Evolutionary conservation across 257 asterid genomes (phyloP).

Genomic region (Parsonsia alboflavescens): DNA sequence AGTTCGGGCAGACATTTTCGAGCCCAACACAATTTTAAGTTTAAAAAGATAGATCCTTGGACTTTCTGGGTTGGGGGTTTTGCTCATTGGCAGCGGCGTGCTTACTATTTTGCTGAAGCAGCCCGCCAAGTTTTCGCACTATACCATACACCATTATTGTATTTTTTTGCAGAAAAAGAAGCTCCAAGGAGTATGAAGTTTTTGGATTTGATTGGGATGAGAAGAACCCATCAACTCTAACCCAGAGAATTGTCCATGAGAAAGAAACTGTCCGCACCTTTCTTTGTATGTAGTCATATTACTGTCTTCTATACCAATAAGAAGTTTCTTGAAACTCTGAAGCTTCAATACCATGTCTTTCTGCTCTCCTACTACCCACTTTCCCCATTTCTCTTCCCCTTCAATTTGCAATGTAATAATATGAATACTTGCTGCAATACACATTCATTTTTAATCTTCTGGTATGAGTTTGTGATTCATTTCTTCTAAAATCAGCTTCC

Average conservation of each 20-base stretch:
- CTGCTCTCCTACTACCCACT: neutral
- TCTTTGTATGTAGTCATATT: neutral
- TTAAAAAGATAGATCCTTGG: conserved; percentile 4
- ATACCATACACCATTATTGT: neutral
- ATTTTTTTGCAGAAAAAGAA: neutral
- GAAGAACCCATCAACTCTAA: neutral
- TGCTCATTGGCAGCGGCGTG: conserved; percentile 68
- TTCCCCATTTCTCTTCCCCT: neutral
- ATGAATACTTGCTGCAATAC: conserved; percentile 13
- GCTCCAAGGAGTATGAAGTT: neutral
- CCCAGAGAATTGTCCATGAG: neutral
- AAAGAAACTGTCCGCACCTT: neutral
- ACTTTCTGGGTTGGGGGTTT: conserved; percentile 23
- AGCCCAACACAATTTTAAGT: conserved; percentile 47
- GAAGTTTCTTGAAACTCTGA: conserved; percentile 4
- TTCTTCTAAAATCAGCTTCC: too few relatives aligned
- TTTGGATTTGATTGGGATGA: neutral
- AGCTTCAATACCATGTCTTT: neutral
- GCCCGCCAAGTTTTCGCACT: conserved; percentile 53
- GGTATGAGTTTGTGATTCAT: neutral
- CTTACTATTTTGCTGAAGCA: conserved; percentile 59
- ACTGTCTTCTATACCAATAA: neutral
- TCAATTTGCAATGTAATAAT: conserved; percentile 22
- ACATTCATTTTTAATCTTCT: neutral
- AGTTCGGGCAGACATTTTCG: conserved; percentile 62